A percentile compares a stretch with the other conserved stretches of the same genome.
Evolutionary conservation across 768 basidiomycete genomes (phyloP).

Genomic region (Calocera cornea): DNA sequence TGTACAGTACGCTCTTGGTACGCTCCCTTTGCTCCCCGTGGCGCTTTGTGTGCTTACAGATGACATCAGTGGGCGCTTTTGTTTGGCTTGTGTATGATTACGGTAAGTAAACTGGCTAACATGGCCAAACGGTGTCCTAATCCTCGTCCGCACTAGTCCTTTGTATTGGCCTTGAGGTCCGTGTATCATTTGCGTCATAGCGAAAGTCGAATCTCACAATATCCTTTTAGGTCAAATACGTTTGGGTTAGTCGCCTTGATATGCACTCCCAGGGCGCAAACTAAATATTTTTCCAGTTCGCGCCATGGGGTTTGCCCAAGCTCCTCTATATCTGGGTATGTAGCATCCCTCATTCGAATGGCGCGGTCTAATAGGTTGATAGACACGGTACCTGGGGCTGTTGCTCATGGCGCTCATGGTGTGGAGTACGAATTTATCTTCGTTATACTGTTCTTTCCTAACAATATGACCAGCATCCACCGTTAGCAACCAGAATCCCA

Average conservation of each 20-base stretch:
- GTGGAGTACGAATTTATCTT: not conserved
- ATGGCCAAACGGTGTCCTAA: not conserved
- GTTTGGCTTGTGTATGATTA: not conserved
- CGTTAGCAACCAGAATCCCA: not conserved
- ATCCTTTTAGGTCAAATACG: not conserved
- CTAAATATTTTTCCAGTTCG: not conserved
- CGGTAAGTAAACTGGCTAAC: not conserved
- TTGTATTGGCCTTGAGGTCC: not conserved
- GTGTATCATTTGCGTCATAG: not conserved
- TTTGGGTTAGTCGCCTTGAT: not conserved
- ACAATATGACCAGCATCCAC: not conserved
- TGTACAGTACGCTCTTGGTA: conserved; percentile 3
- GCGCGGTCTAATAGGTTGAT: not conserved
- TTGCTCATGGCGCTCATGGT: not conserved
- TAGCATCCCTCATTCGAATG: not conserved
- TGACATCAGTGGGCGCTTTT: not conserved
- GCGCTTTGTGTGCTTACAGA: not conserved
- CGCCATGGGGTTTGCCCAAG: not conserved
- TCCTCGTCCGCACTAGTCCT: not conserved
- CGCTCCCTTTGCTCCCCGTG: not conserved
- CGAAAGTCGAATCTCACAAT: not conserved
- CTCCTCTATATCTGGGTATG: not conserved
- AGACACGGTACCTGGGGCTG: not conserved
- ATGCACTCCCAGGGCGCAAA: not conserved
- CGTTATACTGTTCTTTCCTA: not conserved